Percentiles rank a stretch among this genome's conserved stretches.
These are phyloP conservation scores for Fusarium marasasianum DNA, from an alignment of 2,329 filamentous ascomycete species.

Conservation along the genomic window DNA sequence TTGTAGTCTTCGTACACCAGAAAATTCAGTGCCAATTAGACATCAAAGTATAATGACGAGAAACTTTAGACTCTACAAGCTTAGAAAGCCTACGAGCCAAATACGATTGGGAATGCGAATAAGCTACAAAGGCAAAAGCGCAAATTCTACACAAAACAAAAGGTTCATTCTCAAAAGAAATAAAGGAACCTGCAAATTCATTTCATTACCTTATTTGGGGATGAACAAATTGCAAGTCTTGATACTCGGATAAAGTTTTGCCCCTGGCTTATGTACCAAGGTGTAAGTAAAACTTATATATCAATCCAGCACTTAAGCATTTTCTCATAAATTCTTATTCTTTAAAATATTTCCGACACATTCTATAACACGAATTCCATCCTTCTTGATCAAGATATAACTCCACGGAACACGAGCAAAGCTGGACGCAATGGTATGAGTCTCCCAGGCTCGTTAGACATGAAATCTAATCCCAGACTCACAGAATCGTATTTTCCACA, in stretches of 20 bases:
- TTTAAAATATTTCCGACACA: fast-evolving
- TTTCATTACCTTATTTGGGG: not conserved
- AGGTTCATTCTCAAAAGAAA: not conserved
- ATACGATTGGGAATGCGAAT: not conserved
- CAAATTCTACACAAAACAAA: not conserved
- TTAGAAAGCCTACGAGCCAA: not conserved
- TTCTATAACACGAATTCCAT: too few relatives aligned
- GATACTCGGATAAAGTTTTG: not conserved
- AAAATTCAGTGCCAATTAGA: not conserved
- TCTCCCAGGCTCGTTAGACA: not conserved
- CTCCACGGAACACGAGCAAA: too few relatives aligned
- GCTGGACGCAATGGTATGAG: not conserved
- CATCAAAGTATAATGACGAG: not conserved
- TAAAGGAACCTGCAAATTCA: not conserved
- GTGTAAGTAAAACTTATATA: too few relatives aligned
- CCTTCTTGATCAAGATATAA: not conserved
- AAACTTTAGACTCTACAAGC: not conserved
- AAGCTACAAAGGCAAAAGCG: not conserved
- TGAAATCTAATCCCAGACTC: not conserved
- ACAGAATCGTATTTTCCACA: not conserved
- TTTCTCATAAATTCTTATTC: not conserved
- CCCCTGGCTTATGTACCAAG: not conserved
- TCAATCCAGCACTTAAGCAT: fast-evolving
- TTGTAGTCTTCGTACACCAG: not conserved
- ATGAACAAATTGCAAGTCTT: not conserved